phyloP scores from a whole-genome alignment of 257 asterid species.

The Solanum dulcamara region DNA sequence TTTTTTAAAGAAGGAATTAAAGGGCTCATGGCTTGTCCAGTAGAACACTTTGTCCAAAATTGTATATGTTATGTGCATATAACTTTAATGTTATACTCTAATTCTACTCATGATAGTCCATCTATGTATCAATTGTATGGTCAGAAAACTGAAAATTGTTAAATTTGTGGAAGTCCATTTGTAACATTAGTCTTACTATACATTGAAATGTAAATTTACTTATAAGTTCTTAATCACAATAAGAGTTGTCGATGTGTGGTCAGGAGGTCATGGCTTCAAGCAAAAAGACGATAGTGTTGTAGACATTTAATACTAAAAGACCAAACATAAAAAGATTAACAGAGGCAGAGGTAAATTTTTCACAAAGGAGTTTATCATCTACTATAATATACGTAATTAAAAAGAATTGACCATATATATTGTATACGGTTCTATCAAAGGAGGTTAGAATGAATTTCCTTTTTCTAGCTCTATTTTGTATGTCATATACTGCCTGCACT shows the following conservation, averaged over 20 bases:
- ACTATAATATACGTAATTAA: too few species aligned
- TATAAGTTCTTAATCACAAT: neutral
- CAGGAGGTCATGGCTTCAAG: neutral
- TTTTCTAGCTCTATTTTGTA: too few species aligned
- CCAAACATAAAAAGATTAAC: too few species aligned
- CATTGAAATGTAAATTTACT: neutral
- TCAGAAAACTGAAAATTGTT: neutral
- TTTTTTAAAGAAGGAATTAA: neutral
- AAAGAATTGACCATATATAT: too few species aligned
- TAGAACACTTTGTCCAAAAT: neutral
- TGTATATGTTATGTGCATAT: neutral
- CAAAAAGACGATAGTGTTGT: rapidly evolving
- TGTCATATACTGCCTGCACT: too few species aligned
- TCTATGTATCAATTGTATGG: neutral
- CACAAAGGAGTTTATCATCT: too few species aligned
- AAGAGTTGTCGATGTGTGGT: neutral
- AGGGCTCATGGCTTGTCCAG: neutral
- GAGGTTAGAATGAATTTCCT: too few species aligned
- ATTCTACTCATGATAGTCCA: neutral
- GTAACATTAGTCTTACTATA: neutral
- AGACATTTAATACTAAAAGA: neutral
- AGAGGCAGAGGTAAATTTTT: too few species aligned
- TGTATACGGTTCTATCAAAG: too few species aligned
- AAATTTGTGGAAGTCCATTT: neutral
- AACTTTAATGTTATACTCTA: neutral